Evolutionary conservation across 106 monocot species (phyloP).

Genomic region (Platanthera guangdongensis): DNA sequence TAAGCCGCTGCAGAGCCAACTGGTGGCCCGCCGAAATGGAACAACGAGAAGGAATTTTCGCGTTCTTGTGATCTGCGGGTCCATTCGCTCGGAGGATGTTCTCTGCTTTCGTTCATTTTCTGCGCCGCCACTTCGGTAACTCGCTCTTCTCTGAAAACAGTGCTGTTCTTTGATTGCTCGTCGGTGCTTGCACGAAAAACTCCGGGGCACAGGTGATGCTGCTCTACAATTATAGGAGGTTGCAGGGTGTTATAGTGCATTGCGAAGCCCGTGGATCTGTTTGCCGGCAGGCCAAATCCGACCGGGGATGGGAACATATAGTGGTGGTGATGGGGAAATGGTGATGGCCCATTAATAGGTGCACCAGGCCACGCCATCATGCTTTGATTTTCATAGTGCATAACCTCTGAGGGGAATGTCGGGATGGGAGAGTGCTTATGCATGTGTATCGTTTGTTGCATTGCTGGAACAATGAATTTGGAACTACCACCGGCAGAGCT

Average conservation of each 20-base stretch:
- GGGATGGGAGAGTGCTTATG: slow-evolving; percentile 32
- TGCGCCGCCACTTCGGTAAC: slow-evolving; percentile 7
- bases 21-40: slow-evolving; percentile 78
- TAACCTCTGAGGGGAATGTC: slow-evolving; percentile 23
- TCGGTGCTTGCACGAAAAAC: slow-evolving; percentile 8
- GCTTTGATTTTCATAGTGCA: slow-evolving; percentile 33
- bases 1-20: slow-evolving; percentile 24
- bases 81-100: slow-evolving; percentile 10
- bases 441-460: slow-evolving; percentile 18
- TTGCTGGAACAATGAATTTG: slow-evolving; percentile 15
- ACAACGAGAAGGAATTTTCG: slow-evolving; percentile 66
- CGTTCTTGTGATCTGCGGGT: slow-evolving; percentile 13
- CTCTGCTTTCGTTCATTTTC: background rate
- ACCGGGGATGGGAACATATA: slow-evolving; percentile 35
- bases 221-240: slow-evolving; percentile 14
- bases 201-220: slow-evolving; percentile 12
- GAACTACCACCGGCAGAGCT: slow-evolving; percentile 17
- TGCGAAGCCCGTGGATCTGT: slow-evolving; percentile 24
- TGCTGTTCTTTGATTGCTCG: slow-evolving; percentile 6
- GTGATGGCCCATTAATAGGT: slow-evolving; percentile 28
- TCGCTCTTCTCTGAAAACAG: background rate
- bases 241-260: slow-evolving; percentile 36
- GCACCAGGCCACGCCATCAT: slow-evolving; percentile 37
- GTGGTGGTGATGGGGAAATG: slow-evolving; percentile 42
- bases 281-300: slow-evolving; percentile 36